phyloP scores from a whole-genome alignment of 2,329 filamentous ascomycete genomes.

The Furcasterigmium furcatum region DNA sequence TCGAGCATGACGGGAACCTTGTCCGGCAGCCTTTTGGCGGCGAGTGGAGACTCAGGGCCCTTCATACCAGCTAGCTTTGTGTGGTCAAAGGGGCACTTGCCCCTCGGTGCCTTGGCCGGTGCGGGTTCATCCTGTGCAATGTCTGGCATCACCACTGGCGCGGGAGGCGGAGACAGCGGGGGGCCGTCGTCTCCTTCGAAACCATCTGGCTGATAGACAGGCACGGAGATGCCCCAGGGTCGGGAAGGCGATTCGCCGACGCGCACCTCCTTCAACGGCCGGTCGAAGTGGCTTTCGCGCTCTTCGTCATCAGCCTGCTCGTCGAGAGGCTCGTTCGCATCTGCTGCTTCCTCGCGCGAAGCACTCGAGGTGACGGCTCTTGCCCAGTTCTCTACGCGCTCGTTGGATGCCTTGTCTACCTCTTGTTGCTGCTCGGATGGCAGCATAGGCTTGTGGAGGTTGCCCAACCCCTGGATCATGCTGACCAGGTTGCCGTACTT shows the following conservation, averaged over 20 bases:
- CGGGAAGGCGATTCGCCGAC: conserved; percentile 90
- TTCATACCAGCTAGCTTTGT: conserved; percentile 33
- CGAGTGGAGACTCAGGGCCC: conserved; percentile 15
- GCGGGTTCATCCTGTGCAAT: conserved; percentile 18
- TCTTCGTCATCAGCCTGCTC: conserved; percentile 41
- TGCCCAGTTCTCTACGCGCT: conserved; percentile 84
- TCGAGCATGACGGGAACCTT: not conserved
- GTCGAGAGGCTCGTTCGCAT: conserved; percentile 34
- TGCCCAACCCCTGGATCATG: conserved; percentile 89
- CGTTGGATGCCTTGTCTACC: conserved; percentile 54
- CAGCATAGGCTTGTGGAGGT: conserved; percentile 84
- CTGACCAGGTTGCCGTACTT: conserved; percentile 91
- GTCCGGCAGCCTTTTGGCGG: not conserved
- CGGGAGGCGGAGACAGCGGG: conserved; percentile 54
- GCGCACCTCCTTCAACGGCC: conserved; percentile 82
- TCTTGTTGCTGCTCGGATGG: conserved; percentile 52
- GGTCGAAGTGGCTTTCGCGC: conserved; percentile 74
- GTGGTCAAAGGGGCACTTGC: conserved; percentile 60
- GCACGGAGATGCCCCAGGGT: conserved; percentile 88
- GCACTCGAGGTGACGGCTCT: conserved; percentile 64
- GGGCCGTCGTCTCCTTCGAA: conserved; percentile 30
- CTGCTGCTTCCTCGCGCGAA: conserved; percentile 27
- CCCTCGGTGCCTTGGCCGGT: conserved; percentile 21
- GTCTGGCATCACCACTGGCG: conserved; percentile 50
- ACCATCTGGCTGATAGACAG: conserved; percentile 45